Evolutionary conservation across 2,329 filamentous ascomycete genomes (phyloP).

Genomic region (Colletotrichum karsti): DNA sequence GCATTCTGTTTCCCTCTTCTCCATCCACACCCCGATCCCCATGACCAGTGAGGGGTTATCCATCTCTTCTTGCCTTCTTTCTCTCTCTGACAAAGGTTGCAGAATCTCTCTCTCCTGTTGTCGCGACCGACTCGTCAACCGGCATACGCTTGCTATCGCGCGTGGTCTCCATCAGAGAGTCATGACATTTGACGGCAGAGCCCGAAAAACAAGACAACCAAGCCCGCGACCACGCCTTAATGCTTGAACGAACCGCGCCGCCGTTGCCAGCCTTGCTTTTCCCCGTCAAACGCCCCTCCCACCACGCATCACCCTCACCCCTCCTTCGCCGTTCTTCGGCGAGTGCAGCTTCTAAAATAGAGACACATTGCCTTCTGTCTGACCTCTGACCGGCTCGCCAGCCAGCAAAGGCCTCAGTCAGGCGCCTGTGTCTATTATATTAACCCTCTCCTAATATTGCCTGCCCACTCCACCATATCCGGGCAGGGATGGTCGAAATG

Average conservation of each 20-base stretch:
- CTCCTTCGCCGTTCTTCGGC: neutral
- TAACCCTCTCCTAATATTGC: conserved; percentile 28
- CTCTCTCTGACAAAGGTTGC: neutral
- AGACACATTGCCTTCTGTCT: conserved; percentile 22
- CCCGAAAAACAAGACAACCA: conserved; percentile 8
- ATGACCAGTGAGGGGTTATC: conserved; percentile 1
- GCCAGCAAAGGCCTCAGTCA: conserved; percentile 28
- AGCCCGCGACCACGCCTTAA: neutral
- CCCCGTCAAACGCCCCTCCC: neutral
- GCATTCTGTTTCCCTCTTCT: neutral
- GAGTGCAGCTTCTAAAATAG: neutral
- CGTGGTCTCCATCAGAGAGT: conserved; percentile 13
- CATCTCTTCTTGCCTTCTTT: neutral
- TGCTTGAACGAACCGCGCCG: conserved; percentile 24
- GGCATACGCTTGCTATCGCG: conserved; percentile 10
- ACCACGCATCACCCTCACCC: neutral
- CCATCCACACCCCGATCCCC: neutral
- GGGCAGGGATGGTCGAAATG: conserved; percentile 27
- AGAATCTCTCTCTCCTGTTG: neutral
- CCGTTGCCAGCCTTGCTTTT: conserved; percentile 20
- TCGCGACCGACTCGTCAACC: neutral
- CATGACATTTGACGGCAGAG: conserved; percentile 23
- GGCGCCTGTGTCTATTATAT: conserved; percentile 30
- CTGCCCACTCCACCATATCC: conserved; percentile 25
- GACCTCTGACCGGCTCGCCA: conserved; percentile 19